A percentile compares a stretch with the other conserved stretches of the same genome.
Conservation (phyloP, 768 basidiomycete species). For the Russula ochroleuca region DNA sequence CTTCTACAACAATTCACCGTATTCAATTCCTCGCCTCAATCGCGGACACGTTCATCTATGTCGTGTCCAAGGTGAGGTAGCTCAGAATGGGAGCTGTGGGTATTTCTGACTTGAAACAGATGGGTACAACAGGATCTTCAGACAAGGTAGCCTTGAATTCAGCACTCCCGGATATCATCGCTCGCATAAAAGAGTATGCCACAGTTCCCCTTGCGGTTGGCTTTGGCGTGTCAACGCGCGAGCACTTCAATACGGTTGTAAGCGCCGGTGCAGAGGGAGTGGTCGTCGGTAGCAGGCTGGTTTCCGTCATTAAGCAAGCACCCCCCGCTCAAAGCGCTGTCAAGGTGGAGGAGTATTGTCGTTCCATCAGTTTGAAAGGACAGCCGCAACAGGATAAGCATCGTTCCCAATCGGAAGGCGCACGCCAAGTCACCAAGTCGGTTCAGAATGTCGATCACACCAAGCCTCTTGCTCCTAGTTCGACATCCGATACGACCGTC, state of each 20-base stretch:
- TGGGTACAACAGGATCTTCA: slow-evolving; percentile 97
- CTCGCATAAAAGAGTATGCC: slow-evolving; percentile 74
- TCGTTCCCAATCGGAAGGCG: slow-evolving; percentile 25
- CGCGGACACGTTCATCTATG: slow-evolving; percentile 96
- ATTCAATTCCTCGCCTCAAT: slow-evolving; percentile 90
- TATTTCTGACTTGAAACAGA: slow-evolving; percentile 43
- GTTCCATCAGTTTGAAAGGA: slow-evolving; percentile 54
- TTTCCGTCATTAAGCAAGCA: slow-evolving; percentile 70
- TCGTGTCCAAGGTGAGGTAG: slow-evolving; percentile 81
- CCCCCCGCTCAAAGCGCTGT: slow-evolving; percentile 45
- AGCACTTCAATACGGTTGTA: slow-evolving; percentile 82
- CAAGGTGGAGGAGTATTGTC: slow-evolving; percentile 69
- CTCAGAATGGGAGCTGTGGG: background rate
- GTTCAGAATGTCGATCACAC: slow-evolving; percentile 34
- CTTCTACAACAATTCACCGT: slow-evolving; percentile 82
- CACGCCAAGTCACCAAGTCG: slow-evolving; percentile 36
- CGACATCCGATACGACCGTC: slow-evolving; percentile 39
- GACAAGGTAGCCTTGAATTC: slow-evolving; percentile 64
- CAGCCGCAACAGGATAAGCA: slow-evolving; percentile 28
- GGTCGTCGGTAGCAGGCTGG: slow-evolving; percentile 86
- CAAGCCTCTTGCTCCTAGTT: slow-evolving; percentile 32
- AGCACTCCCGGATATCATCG: slow-evolving; percentile 77
- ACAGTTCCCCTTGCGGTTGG: slow-evolving; percentile 89
- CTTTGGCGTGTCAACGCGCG: slow-evolving; percentile 88
- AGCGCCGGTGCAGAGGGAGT: slow-evolving; percentile 92